Evolutionary conservation across 768 basidiomycete species (phyloP), one percentile per base, ranked within the genome.

Genomic region (Strobilomyces dryophilus): DNA sequence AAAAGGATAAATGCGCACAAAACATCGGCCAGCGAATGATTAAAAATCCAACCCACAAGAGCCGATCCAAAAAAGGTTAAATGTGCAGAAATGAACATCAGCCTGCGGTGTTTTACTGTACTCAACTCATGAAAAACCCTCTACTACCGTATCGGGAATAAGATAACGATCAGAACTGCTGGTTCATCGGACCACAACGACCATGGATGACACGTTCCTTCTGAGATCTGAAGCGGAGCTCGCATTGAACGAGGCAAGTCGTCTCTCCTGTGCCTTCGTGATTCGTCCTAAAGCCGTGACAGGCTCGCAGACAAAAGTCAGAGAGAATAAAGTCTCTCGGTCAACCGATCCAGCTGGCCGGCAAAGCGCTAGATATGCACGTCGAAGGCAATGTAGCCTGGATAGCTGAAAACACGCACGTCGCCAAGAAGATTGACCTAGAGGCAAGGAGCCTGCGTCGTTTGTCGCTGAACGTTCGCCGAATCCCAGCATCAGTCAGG

Each of bases 351-450:
- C 75, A 83, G 49, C 77, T 97, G 34, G 62, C 76, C 8, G 87
- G 87, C 27, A 92, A 87, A 62, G 83, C 92, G 4, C 71, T 98
- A 35, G 82, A 78, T 21, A 74, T 97, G 7, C 72, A 82, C 24
- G 70, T 97, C 42, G 72, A 77, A 34, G 86, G 78, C 5, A 77
- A 81, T 36, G 69, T 80, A 20, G 92, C 83, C 0, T 98, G 91
- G 90, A 84, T 92, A 42, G 94, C 89, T 21, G 95, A 94, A 66
- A 95, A 87, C 62, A 87, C 90, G 0, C 81, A 84, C 51, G 77
- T 85, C 7, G 79, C 84, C 15, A 79, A 86, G 55, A 85, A 85
- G 63, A 65, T 94, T 37, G 83, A 92, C 63, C 70, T 98, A 17
- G 79, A 90, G 77, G 95, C 92, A 66, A 64, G 63, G 34, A 31